These are phyloP conservation scores for Schizophyllum commune DNA, from an alignment of 1,284 basidiomycete species.

Conservation along the genomic window DNA sequence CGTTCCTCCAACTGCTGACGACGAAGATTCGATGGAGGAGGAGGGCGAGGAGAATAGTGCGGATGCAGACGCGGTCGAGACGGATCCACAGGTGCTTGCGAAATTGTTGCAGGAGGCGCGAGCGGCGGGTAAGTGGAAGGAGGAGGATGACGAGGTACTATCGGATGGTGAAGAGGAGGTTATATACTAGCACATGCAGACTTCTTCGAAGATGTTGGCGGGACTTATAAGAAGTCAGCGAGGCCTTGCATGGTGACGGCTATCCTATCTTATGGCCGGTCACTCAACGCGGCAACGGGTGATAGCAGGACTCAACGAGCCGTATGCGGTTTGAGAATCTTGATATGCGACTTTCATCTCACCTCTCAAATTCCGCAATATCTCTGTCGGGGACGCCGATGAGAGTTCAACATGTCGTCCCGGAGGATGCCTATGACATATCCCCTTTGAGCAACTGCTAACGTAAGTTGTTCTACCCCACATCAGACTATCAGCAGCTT, in stretches of 20 bases:
- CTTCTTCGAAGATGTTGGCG: too few relatives aligned
- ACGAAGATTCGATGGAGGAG: constrained; percentile 19
- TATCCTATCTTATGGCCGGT: too few relatives aligned
- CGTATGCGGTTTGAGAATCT: too few relatives aligned
- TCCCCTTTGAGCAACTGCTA: not conserved
- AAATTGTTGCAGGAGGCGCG: constrained; percentile 42
- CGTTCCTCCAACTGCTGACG: constrained; percentile 19
- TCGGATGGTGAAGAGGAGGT: constrained; percentile 40
- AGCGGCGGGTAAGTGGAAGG: constrained; percentile 18
- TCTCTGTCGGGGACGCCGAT: too few relatives aligned
- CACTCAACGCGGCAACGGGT: too few relatives aligned
- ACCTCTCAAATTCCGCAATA: too few relatives aligned
- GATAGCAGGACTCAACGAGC: too few relatives aligned
- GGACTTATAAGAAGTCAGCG: too few relatives aligned
- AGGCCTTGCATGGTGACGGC: too few relatives aligned
- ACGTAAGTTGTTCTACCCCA: not conserved
- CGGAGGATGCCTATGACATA: not conserved
- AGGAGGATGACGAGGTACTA: constrained; percentile 16
- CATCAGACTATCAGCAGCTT: not conserved
- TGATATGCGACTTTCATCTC: too few relatives aligned
- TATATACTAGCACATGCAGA: constrained; percentile 39
- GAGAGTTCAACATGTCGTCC: too few relatives aligned
- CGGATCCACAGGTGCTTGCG: constrained; percentile 42
- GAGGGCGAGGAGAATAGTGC: constrained; percentile 16
- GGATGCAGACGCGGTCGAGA: constrained; percentile 22